Base-by-base conservation (phyloP, 345 rosid genomes). In the Kandelia obovata region DNA sequence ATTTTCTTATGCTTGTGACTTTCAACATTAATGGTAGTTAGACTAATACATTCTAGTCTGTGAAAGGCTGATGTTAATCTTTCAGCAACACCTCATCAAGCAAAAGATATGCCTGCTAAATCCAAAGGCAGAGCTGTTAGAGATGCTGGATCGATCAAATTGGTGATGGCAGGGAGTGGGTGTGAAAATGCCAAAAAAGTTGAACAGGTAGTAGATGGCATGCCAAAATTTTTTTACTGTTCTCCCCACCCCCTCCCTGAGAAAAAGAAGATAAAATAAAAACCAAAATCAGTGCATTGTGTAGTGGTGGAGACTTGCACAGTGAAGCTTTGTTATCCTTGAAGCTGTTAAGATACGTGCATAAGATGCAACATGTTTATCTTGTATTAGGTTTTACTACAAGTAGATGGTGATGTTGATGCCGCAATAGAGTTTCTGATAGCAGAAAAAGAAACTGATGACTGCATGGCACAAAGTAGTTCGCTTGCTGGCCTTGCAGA, bases 31-130 rank as follows among this genome's bases (percentile, higher is more conserved):
- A 39, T 51, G 71, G 57, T 68, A 62, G 69, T 67, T 76, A 76
- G 66, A 73, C 86, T 90, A 66, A 85, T 81, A 64, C 71, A 69
- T 79, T 80, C 66, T 79, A 79, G 85, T 78, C 84, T 82, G 76
- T 89, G 78, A 68, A 88, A 94, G 98, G 98, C 79, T 72, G 97
- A 91, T 80, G 88, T 87, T 87, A 89, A 89, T 70, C 85, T 94
- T 71, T 91, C 97, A 39, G 82, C 81, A 25, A 74, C 89, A 53
- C 80, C 96, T 72, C 73, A 75, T 72, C 89, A 90, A 89, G 84
- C 83, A 59, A 87, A 86, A 82, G 78, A 78, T 67, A 74, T 70
- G 6, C 79, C 75, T 64, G 75, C 80, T 74, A 88, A 89, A 69
- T 75, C 85, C 26, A 79, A 83, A 76, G 73, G 67, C 62, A 76